Percentiles rank a stretch among this genome's conserved stretches.
Conservation (phyloP, 306 rosid genomes). For the Datisca glomerata region DNA sequence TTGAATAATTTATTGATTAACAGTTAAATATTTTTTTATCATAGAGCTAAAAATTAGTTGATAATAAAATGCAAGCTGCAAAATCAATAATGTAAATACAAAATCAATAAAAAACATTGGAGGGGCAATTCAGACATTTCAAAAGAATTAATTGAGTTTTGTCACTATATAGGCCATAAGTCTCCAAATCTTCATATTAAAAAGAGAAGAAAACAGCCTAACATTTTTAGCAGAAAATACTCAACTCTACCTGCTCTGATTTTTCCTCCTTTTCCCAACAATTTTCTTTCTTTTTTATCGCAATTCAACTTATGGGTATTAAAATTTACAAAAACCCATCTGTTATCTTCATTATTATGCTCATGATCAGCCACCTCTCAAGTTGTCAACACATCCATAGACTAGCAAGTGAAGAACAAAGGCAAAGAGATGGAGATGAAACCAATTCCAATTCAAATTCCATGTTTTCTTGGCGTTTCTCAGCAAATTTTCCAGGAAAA, state of each 20-base stretch:
- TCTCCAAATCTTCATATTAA: too few relatives aligned
- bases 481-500: conserved; percentile 26
- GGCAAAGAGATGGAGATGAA: conserved; percentile 18
- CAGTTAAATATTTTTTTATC: too few relatives aligned
- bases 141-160: too few relatives aligned
- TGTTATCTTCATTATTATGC: conserved; percentile 33
- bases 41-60: too few relatives aligned
- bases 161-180: too few relatives aligned
- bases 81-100: too few relatives aligned
- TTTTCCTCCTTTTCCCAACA: background rate
- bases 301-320: conserved; percentile 26
- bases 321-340: conserved; percentile 31
- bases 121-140: too few relatives aligned
- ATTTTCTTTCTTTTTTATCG: background rate
- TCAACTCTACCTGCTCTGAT: background rate
- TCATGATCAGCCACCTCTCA: conserved; percentile 40
- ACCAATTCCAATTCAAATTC: conserved; percentile 6
- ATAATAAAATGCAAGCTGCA: too few relatives aligned
- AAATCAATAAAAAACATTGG: too few relatives aligned
- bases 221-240: too few relatives aligned
- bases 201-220: too few relatives aligned
- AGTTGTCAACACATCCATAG: conserved; percentile 27
- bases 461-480: conserved; percentile 30
- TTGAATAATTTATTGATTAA: too few relatives aligned
- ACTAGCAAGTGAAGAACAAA: conserved; percentile 24